Percentiles rank a stretch among this genome's conserved stretches.
Evolutionary conservation across 306 rosid species (phyloP).

Genomic region (Oemleria cerasiformis): DNA sequence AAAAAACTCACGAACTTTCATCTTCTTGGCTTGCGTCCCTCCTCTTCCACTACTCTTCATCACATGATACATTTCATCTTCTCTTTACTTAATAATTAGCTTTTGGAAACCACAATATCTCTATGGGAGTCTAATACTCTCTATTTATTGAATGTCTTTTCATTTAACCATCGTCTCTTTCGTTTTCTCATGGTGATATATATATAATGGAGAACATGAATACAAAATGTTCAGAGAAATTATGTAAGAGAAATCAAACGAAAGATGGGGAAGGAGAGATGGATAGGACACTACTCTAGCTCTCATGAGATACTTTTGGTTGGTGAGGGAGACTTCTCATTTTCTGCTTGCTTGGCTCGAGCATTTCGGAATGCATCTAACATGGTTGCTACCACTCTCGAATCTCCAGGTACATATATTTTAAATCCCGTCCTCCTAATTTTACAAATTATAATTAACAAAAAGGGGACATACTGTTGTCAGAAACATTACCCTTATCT

Average conservation of each 20-base stretch:
- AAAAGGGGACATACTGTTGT: not conserved
- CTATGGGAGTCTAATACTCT: too few relatives aligned
- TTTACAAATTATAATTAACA: too few relatives aligned
- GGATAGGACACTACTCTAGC: constrained; percentile 20
- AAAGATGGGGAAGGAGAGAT: not conserved
- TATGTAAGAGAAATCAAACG: not conserved
- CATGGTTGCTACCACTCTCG: constrained; percentile 29
- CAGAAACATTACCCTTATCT: not conserved
- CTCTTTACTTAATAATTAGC: too few relatives aligned
- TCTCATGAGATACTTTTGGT: constrained; percentile 27
- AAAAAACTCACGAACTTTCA: too few relatives aligned
- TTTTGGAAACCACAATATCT: too few relatives aligned
- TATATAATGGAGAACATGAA: not conserved
- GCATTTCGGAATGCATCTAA: constrained; percentile 23
- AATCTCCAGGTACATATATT: constrained; percentile 14
- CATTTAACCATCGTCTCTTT: too few relatives aligned
- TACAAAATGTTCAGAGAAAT: not conserved
- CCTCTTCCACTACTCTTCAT: too few relatives aligned
- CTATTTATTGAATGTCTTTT: too few relatives aligned
- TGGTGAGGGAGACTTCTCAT: constrained; percentile 37
- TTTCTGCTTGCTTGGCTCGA: constrained; percentile 30
- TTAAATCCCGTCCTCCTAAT: not conserved
- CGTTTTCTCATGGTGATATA: too few relatives aligned
- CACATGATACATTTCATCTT: too few relatives aligned
- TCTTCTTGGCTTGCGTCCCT: too few relatives aligned